These are phyloP conservation scores for Erythrobasidium hasegawianum DNA, from an alignment of 1,284 basidiomycete genomes.

Conservation along the genomic window DNA sequence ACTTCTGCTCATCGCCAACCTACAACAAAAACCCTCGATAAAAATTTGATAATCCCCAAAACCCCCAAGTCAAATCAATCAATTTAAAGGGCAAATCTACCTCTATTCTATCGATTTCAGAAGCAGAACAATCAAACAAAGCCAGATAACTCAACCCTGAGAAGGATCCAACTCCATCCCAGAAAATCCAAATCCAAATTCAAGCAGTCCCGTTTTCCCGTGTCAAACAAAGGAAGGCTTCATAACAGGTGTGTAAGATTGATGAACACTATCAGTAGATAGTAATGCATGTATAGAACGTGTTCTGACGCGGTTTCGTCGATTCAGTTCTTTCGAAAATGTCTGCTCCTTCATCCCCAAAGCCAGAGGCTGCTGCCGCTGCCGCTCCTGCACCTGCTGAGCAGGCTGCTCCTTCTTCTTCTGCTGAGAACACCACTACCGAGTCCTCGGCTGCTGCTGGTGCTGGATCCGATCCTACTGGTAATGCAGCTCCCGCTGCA, in stretches of 20 bases:
- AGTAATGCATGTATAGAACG: background rate
- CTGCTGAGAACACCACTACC: slow-evolving; percentile 5
- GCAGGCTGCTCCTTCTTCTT: slow-evolving; percentile 1
- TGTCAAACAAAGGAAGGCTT: too few relatives aligned
- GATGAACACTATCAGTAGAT: background rate
- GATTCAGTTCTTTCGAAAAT: slow-evolving; percentile 2
- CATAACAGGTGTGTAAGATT: too few relatives aligned
- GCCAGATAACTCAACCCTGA: background rate
- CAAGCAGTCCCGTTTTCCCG: too few relatives aligned
- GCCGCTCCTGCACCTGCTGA: slow-evolving; percentile 36
- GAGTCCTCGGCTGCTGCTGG: slow-evolving; percentile 16
- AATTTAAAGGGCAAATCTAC: background rate
- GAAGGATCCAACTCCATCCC: background rate
- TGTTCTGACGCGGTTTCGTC: background rate
- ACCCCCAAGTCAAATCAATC: background rate
- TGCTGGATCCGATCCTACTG: slow-evolving; percentile 27
- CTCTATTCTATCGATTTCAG: background rate
- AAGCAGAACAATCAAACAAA: too few relatives aligned
- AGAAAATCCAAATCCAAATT: background rate
- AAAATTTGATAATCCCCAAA: background rate
- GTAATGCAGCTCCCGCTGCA: slow-evolving; percentile 27
- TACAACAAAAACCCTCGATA: too few relatives aligned
- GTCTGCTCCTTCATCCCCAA: slow-evolving; percentile 42
- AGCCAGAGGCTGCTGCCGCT: slow-evolving; percentile 37
- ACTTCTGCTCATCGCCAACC: background rate